Evolutionary conservation across 2,329 filamentous ascomycete genomes (phyloP).

Genomic region (Colletotrichum somersetense): DNA sequence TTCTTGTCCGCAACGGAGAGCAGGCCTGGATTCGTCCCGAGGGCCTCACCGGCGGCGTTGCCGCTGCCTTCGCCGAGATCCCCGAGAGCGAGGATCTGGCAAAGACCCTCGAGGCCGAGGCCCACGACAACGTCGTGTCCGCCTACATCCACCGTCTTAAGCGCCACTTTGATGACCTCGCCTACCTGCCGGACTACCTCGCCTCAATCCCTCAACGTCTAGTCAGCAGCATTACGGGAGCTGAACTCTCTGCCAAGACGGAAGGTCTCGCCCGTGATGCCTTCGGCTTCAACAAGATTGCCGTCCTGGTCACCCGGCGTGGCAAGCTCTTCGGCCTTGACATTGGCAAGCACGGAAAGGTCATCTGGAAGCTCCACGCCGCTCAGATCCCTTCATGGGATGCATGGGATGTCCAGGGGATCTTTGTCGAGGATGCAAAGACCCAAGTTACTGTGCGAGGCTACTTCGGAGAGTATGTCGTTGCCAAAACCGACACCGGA

Average conservation of each 20-base stretch:
- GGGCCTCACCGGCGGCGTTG: constrained; percentile 81
- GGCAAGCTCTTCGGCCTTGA: constrained; percentile 87
- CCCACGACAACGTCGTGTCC: constrained; percentile 80
- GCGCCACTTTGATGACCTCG: constrained; percentile 83
- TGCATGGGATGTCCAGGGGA: constrained; percentile 75
- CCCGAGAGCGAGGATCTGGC: constrained; percentile 80
- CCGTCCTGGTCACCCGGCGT: constrained; percentile 82
- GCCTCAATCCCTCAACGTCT: constrained; percentile 77
- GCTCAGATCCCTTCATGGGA: constrained; percentile 67
- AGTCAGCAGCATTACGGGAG: constrained; percentile 72
- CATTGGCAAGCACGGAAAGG: constrained; percentile 77
- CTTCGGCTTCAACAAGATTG: constrained; percentile 91
- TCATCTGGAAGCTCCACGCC: constrained; percentile 81
- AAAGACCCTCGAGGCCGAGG: constrained; percentile 86
- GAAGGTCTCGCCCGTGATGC: constrained; percentile 72
- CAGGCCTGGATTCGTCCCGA: constrained; percentile 85
- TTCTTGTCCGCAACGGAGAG: constrained; percentile 85
- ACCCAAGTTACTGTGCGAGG: constrained; percentile 70
- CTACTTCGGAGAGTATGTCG: constrained; percentile 71
- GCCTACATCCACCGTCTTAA: constrained; percentile 92
- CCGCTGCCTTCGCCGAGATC: constrained; percentile 84
- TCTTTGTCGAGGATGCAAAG: constrained; percentile 70
- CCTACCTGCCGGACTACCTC: constrained; percentile 81
- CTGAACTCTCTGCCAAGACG: constrained; percentile 59
- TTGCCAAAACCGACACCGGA: constrained; percentile 67